Conservation (phyloP, 2,329 filamentous ascomycete species). For the Harringtonia lauricola region DNA sequence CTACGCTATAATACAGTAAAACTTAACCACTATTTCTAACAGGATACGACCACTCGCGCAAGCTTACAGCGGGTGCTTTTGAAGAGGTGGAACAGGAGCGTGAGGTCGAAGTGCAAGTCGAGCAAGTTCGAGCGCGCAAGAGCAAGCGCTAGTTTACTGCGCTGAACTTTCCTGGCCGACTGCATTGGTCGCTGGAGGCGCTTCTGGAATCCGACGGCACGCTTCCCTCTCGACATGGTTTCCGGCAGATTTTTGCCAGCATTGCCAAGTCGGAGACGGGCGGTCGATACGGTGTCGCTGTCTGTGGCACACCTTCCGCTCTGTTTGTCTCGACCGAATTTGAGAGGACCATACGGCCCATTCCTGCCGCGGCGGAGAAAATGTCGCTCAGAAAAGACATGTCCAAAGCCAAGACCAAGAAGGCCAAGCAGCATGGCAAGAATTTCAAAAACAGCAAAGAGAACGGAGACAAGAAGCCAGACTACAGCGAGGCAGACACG, state of each 20-base stretch:
- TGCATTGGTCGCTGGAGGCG: not conserved
- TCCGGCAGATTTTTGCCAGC: not conserved
- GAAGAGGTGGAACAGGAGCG: conserved; percentile 50
- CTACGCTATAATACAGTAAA: no score
- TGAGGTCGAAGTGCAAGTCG: conserved; percentile 47
- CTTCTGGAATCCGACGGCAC: conserved; percentile 5
- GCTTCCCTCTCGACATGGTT: not conserved
- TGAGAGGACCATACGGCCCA: conserved; percentile 27
- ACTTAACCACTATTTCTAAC: no score
- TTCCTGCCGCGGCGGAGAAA: no score
- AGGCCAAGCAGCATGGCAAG: not conserved
- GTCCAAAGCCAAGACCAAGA: no score
- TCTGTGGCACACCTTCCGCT: conserved; percentile 2
- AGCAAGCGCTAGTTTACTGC: not conserved
- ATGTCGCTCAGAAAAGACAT: no score
- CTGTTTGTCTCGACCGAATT: conserved; percentile 36
- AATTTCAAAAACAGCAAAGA: not conserved
- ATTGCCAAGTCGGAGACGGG: conserved; percentile 3
- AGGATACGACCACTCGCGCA: not conserved
- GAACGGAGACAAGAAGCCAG: no score
- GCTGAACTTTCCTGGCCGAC: conserved; percentile 2
- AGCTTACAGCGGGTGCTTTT: conserved; percentile 28
- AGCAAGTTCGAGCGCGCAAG: conserved; percentile 31
- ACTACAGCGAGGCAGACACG: no score
- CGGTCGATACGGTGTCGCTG: not conserved